Conservation (phyloP, 306 rosid genomes). For the Comarum palustre region DNA sequence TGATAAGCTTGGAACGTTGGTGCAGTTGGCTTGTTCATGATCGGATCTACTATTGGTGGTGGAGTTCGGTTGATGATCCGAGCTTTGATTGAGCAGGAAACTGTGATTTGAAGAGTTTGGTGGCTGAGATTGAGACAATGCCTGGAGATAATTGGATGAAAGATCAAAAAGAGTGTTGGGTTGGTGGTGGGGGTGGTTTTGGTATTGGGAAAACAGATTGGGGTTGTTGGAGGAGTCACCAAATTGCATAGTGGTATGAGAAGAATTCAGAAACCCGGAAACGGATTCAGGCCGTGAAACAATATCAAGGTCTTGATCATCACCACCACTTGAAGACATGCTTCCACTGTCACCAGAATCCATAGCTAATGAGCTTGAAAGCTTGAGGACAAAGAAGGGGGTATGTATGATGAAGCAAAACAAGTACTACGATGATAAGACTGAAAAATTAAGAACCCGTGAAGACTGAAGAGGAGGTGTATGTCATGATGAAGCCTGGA, state of each 20-base stretch:
- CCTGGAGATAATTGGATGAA: constrained; percentile 41
- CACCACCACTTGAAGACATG: constrained; percentile 85
- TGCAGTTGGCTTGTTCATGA: constrained; percentile 20
- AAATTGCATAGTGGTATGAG: constrained; percentile 26
- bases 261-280: constrained; percentile 38
- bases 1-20: constrained; percentile 14
- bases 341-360: constrained; percentile 88
- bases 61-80: constrained; percentile 12
- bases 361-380: constrained; percentile 53
- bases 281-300: constrained; percentile 35
- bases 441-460: constrained; percentile 6
- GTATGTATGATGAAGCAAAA: constrained; percentile 5
- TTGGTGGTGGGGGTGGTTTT: constrained; percentile 21
- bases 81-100: constrained; percentile 37
- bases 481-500: constrained; percentile 32
- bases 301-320: constrained; percentile 37
- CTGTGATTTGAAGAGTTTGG: constrained; percentile 35
- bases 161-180: constrained; percentile 37
- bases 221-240: constrained; percentile 29
- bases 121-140: constrained; percentile 43
- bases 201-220: constrained; percentile 33
- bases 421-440: not conserved
- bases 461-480: constrained; percentile 8
- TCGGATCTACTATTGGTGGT: constrained; percentile 35
- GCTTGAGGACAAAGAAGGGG: not conserved